phyloP scores from a whole-genome alignment of 805 yeast genomes.

The Komagataella ulmi region DNA sequence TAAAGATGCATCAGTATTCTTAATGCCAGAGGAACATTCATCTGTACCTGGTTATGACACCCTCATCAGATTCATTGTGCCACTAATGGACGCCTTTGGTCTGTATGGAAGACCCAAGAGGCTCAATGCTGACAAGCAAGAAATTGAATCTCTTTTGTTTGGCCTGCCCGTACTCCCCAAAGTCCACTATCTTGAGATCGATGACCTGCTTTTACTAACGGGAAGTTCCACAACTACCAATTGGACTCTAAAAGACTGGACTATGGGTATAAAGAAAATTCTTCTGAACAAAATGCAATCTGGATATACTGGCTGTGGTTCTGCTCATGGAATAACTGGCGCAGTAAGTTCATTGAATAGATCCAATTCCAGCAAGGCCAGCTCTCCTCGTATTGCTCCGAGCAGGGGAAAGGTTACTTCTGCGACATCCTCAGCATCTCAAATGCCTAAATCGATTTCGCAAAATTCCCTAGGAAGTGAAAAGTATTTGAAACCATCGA shows the following conservation, averaged over 20 bases:
- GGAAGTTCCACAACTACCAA: conserved; percentile 15
- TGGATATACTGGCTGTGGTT: conserved; percentile 76
- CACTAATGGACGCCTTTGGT: conserved; percentile 61
- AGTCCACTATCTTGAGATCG: conserved; percentile 55
- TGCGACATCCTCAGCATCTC: background rate
- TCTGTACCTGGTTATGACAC: conserved; percentile 78
- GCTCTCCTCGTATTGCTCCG: background rate
- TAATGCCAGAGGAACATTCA: conserved; percentile 78
- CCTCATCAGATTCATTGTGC: conserved; percentile 67
- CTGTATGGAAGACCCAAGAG: conserved; percentile 75
- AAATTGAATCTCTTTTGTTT: conserved; percentile 54
- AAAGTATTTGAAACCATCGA: background rate
- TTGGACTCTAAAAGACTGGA: conserved; percentile 58
- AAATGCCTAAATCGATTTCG: background rate
- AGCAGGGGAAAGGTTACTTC: background rate
- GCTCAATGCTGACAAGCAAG: conserved; percentile 60
- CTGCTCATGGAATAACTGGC: conserved; percentile 45
- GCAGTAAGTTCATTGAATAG: conserved; percentile 21
- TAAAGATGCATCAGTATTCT: conserved; percentile 49
- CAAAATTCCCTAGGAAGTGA: background rate
- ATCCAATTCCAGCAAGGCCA: background rate
- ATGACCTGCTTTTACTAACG: conserved; percentile 37
- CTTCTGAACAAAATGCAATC: conserved; percentile 35
- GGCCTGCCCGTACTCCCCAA: conserved; percentile 76
- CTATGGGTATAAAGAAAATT: conserved; percentile 36